phyloP scores from a whole-genome alignment of 768 basidiomycete species.

The Psilocybe tampanensis region DNA sequence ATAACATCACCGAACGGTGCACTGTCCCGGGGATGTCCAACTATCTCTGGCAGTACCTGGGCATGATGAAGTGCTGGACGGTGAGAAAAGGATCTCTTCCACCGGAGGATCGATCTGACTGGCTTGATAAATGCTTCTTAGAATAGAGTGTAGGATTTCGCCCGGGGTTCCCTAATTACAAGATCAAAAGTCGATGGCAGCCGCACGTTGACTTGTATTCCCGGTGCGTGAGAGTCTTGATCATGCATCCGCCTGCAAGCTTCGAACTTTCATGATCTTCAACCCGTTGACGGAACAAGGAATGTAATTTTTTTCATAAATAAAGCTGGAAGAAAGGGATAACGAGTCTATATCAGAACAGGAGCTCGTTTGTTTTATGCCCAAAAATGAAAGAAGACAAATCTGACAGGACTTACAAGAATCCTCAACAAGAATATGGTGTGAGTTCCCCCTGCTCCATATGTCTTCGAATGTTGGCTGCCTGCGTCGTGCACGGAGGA shows the following conservation, averaged over 20 bases:
- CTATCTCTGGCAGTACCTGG: constrained; percentile 31
- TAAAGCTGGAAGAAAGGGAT: constrained; percentile 3
- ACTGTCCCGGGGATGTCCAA: constrained; percentile 30
- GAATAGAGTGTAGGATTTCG: constrained; percentile 22
- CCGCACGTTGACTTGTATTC: constrained; percentile 8
- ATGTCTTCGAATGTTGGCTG: constrained; percentile 7
- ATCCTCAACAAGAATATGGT: constrained; percentile 6
- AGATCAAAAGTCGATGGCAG: constrained; percentile 10
- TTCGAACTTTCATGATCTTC: constrained; percentile 14
- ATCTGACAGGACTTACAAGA: constrained; percentile 9
- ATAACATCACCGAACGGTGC: constrained; percentile 25
- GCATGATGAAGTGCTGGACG: constrained; percentile 23
- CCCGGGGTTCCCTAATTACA: constrained; percentile 10
- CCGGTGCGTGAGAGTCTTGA: constrained; percentile 11
- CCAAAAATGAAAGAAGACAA: background rate
- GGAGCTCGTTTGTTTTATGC: background rate
- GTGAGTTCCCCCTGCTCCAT: constrained; percentile 9
- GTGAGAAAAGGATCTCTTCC: constrained; percentile 18
- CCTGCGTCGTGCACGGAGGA: constrained; percentile 15
- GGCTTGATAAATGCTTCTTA: constrained; percentile 12
- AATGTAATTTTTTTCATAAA: background rate
- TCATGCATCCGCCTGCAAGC: constrained; percentile 9
- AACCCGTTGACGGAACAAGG: constrained; percentile 19
- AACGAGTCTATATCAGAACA: constrained; percentile 7
- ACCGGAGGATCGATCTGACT: constrained; percentile 28